Evolutionary conservation across 805 yeast genomes (phyloP).

Genomic region (Metschnikowia henanensis): DNA sequence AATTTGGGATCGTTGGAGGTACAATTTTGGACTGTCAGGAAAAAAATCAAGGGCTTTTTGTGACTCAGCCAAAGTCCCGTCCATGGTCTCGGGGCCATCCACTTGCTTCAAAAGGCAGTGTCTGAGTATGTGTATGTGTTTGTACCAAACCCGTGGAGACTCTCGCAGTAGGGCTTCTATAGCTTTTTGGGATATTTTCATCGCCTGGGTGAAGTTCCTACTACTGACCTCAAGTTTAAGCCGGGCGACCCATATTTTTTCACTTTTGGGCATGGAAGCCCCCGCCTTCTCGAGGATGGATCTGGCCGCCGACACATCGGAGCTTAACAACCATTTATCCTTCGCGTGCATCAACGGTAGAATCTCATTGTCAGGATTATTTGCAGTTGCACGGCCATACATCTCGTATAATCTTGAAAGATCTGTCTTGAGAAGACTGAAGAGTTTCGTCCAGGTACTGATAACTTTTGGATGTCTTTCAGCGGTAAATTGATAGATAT

Average conservation of each 20-base stretch:
- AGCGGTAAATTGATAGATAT: slow-evolving; percentile 48
- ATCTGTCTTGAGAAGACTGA: slow-evolving; percentile 31
- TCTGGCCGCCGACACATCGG: slow-evolving; percentile 53
- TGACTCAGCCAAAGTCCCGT: slow-evolving; percentile 26
- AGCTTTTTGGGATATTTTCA: slow-evolving; percentile 32
- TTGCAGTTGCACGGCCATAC: slow-evolving; percentile 53
- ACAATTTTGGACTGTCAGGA: slow-evolving; percentile 52
- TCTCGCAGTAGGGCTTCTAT: slow-evolving; percentile 7
- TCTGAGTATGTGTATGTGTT: slow-evolving; percentile 54
- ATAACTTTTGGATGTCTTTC: slow-evolving; percentile 46
- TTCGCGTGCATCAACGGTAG: slow-evolving; percentile 72
- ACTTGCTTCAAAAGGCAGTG: slow-evolving; percentile 25
- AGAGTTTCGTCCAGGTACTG: slow-evolving; percentile 50
- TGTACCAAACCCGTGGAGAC: slow-evolving; percentile 59
- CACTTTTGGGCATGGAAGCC: slow-evolving; percentile 42
- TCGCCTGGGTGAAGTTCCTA: slow-evolving; percentile 28
- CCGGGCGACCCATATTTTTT: slow-evolving; percentile 70
- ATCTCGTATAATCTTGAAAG: slow-evolving; percentile 23
- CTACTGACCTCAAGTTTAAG: slow-evolving; percentile 58
- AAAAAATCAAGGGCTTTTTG: slow-evolving; percentile 49
- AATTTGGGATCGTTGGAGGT: slow-evolving; percentile 62
- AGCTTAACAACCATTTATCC: slow-evolving; percentile 55
- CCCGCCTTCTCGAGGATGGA: slow-evolving; percentile 51
- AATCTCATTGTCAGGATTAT: slow-evolving; percentile 49
- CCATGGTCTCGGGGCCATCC: slow-evolving; percentile 10